Conservation (phyloP, 2,329 filamentous ascomycete genomes). For the Cryphonectria carpinicola region DNA sequence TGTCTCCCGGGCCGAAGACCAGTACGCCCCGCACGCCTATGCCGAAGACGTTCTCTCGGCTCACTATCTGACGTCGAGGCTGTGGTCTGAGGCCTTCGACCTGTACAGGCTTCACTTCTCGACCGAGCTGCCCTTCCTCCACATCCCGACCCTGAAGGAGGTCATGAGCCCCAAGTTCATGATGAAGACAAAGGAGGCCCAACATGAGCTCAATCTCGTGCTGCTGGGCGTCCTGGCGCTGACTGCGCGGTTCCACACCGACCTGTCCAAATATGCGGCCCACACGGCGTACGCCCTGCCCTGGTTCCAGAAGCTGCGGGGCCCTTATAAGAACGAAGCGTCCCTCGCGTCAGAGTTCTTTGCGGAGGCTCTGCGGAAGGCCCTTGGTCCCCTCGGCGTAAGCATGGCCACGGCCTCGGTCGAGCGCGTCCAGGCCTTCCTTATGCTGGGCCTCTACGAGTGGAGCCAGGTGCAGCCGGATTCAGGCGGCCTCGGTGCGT, state of each 20-base stretch:
- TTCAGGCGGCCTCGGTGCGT: slow-evolving; percentile 61
- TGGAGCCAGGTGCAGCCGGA: slow-evolving; percentile 64
- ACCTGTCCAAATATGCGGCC: slow-evolving; percentile 59
- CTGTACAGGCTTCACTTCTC: slow-evolving; percentile 74
- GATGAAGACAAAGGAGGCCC: slow-evolving; percentile 41
- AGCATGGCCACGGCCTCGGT: slow-evolving; percentile 58
- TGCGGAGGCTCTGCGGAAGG: slow-evolving; percentile 59
- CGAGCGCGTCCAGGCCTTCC: slow-evolving; percentile 66
- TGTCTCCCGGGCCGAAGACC: slow-evolving; percentile 43
- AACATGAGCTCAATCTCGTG: slow-evolving; percentile 58
- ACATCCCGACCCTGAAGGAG: slow-evolving; percentile 65
- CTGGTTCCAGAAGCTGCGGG: slow-evolving; percentile 41
- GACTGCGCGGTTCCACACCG: slow-evolving; percentile 69
- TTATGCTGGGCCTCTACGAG: slow-evolving; percentile 74
- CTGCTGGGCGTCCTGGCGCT: slow-evolving; percentile 70
- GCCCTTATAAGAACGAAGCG: slow-evolving; percentile 49
- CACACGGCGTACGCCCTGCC: slow-evolving; percentile 42
- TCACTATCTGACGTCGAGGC: slow-evolving; percentile 62
- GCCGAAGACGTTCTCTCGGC: slow-evolving; percentile 65
- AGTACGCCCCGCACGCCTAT: slow-evolving; percentile 40
- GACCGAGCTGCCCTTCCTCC: slow-evolving; percentile 73
- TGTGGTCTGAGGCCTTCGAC: slow-evolving; percentile 72
- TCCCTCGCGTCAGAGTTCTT: slow-evolving; percentile 67
- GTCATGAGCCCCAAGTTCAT: slow-evolving; percentile 50
- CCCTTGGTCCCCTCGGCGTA: slow-evolving; percentile 51